Evolutionary conservation across 1,284 basidiomycete species (phyloP), one percentile per base, ranked within the genome.

Genomic region (Malassezia japonica): DNA sequence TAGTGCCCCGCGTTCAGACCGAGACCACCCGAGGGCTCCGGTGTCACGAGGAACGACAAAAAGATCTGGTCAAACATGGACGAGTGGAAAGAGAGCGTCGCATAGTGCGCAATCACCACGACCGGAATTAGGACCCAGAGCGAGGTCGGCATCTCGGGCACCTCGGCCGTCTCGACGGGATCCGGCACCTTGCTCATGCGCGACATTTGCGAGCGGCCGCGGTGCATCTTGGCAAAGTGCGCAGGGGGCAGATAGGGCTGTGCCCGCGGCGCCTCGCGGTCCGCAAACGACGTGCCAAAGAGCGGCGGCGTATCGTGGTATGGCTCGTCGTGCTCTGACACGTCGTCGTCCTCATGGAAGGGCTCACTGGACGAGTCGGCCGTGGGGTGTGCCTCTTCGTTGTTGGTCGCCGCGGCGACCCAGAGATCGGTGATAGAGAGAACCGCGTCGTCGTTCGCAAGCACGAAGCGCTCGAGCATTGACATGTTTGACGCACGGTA

Each of bases 341-440:
- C 53, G 5, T 48, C 46, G 56, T 85, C 81, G 57, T 86, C 84
- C 61, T 55, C 57, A 25, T 69, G 61, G 8, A 8, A 7, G 28
- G 21, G 38, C 18, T 7, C 8, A 5, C 8, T 21, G 0, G 57
- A 55, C 13, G 72, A 65, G 35, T 69, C 66, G 18, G 66, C 55
- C 32, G 35, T 44, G 13, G n/a, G 20, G 48, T 68, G 64, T 13
- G 51, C 55, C 4, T 86, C 85, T 62, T 90, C 88, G 8, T 82
- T 85, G 54, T 87, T 87, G 76, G 89, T 87, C 3, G 89, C 89
- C 20, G 87, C 84, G 9, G 88, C 87, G 52, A 92, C 85, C 88
- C 89, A 92, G 13, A 92, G 76, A 74, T 91, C 88, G 4, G 86
- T 84, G 60, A 92, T 85, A 57, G 83, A 85, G 43, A 85, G 87